Base-by-base conservation (phyloP, 306 rosid genomes). In the Clitoria ternatea region DNA sequence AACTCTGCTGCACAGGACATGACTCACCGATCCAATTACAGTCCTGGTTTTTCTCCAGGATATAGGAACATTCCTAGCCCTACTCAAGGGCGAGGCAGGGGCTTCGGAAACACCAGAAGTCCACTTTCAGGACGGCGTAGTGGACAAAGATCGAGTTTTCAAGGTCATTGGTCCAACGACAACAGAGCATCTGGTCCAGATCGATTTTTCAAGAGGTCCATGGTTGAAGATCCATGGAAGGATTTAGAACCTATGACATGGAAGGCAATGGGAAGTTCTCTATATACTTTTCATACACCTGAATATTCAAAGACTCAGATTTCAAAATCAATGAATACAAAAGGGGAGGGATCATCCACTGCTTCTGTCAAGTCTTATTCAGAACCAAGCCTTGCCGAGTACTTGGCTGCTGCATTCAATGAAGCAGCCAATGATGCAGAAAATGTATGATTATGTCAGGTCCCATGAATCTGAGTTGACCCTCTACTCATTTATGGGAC, bases 221-320 rank as follows among this genome's bases (percentile, higher is more conserved):
- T 94, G 99, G 74, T 94, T 36, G 97, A 87, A 75, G 97, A 94
- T 81, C 97, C 99, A 1, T 94, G 97, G 99, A 78, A 81, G 79
- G 61, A 37, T 83, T 60, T 84, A 77, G 44, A 82, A 61, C 96
- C 96, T 59, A 75, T 78, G 17, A 18, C 73, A 24, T 83, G 90
- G 92, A 84, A 64, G 45, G 67, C 70, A n/a, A 36, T 24, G 7
- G 20, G 9, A 56, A 35, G 52, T 64, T 18, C 69, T 39, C 56
- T 43, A 19, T 6, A 39, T 59, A 53, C 69, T 26, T 59, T 59
- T 32, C 14, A 12, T 40, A 36, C 66, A 50, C 77, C 77, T 15
- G 67, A 35, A 47, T 69, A 80, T 45, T 79, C 83, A 23, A 74
- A 72, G 43, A 66, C 83, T 33, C 37, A 76, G 83, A 55, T 15